Evolutionary conservation across 331 rosid species (phyloP).

Genomic region (Quercus tomentella): DNA sequence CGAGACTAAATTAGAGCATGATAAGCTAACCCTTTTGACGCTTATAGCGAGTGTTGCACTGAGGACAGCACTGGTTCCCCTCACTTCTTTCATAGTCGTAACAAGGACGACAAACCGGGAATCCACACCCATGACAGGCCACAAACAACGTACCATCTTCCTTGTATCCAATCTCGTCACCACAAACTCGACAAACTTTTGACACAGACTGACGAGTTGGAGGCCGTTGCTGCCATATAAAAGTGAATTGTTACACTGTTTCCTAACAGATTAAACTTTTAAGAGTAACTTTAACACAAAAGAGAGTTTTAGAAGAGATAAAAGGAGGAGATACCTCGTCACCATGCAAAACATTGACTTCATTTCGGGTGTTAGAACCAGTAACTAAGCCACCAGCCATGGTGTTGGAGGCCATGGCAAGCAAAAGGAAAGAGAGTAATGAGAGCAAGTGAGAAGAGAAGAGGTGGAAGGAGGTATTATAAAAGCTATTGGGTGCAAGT

Average conservation of each 20-base stretch:
- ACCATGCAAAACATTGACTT: slow-evolving; percentile 28
- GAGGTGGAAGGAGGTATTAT: slow-evolving; percentile 34
- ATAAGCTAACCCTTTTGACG: slow-evolving; percentile 68
- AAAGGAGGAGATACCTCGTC: slow-evolving; percentile 31
- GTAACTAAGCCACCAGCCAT: slow-evolving; percentile 77
- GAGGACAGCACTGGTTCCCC: slow-evolving; percentile 86
- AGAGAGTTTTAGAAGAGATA: not conserved
- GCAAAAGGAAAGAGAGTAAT: not conserved
- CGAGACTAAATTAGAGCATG: not conserved
- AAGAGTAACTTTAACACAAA: not conserved
- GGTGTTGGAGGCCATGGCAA: slow-evolving; percentile 63
- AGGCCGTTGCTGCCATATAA: slow-evolving; percentile 30
- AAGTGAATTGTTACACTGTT: not conserved
- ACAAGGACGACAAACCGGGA: slow-evolving; percentile 90
- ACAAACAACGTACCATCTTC: slow-evolving; percentile 69
- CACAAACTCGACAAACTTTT: slow-evolving; percentile 70
- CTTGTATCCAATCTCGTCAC: slow-evolving; percentile 73
- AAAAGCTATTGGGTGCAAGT: slow-evolving; percentile 27
- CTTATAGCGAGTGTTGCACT: slow-evolving; percentile 83
- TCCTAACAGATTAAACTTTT: not conserved
- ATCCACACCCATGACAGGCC: slow-evolving; percentile 79
- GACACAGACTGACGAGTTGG: slow-evolving; percentile 35
- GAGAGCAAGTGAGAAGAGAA: slow-evolving; percentile 17
- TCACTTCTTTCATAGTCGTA: slow-evolving; percentile 92
- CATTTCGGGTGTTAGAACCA: slow-evolving; percentile 54